A percentile compares a stretch with the other conserved stretches of the same genome.
Conservation (phyloP, 1,284 basidiomycete species). For the Butyriboletus appendiculatus region DNA sequence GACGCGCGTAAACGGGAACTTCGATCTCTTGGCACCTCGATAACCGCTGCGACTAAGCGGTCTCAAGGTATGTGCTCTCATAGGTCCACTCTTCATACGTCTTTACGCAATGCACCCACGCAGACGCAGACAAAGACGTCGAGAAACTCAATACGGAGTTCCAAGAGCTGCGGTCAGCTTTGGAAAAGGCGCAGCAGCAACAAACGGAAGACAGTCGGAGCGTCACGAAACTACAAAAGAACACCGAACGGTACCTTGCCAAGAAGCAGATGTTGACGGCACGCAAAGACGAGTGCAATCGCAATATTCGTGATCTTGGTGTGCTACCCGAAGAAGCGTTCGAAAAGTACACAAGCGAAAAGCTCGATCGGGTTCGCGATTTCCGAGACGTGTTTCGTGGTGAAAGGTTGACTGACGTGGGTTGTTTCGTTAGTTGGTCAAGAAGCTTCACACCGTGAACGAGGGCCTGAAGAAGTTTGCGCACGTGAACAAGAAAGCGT, state of each 20-base stretch:
- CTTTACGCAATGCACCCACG: neutral
- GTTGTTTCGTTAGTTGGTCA: constrained; percentile 66
- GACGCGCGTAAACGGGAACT: constrained; percentile 73
- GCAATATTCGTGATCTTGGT: constrained; percentile 94
- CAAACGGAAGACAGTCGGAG: constrained; percentile 85
- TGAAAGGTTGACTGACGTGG: constrained; percentile 3
- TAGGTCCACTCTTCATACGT: neutral
- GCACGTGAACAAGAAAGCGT: constrained; percentile 99
- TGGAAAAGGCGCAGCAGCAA: constrained; percentile 80
- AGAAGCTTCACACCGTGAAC: constrained; percentile 88
- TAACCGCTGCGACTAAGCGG: constrained; percentile 63
- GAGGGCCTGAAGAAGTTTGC: constrained; percentile 95
- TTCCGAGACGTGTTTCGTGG: neutral
- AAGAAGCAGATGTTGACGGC: constrained; percentile 85
- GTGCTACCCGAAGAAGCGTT: constrained; percentile 98
- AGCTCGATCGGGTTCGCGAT: constrained; percentile 73
- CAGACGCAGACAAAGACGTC: constrained; percentile 69
- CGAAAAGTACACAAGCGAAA: constrained; percentile 87
- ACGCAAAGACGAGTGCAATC: constrained; percentile 91
- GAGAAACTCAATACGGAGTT: constrained; percentile 70
- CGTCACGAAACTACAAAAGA: constrained; percentile 91
- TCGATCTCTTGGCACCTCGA: constrained; percentile 60
- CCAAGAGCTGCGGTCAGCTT: constrained; percentile 59
- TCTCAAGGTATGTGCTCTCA: constrained; percentile 55
- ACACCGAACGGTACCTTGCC: constrained; percentile 89